A percentile compares a stretch with the other conserved stretches of the same genome.
Conservation (phyloP, 1,284 basidiomycete genomes). For the Stereum hirsutum region DNA sequence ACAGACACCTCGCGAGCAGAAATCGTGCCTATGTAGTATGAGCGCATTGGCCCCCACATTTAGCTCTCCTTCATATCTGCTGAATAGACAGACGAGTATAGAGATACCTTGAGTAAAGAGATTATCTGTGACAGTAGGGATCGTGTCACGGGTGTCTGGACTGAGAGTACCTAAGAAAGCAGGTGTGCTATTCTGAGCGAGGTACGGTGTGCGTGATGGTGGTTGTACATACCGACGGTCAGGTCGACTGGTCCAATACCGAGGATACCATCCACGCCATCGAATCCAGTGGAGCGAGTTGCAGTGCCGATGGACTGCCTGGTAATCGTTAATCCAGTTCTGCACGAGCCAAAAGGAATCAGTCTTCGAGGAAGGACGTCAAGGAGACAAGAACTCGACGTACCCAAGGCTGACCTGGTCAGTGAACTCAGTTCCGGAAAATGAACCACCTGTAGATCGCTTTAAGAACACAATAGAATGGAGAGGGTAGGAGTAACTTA, state of each 20-base stretch:
- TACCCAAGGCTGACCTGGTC: too few species aligned
- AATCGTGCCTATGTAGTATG: too few species aligned
- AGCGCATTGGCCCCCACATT: too few species aligned
- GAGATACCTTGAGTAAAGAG: slow-evolving; percentile 31
- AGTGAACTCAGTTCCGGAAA: slow-evolving; percentile 30
- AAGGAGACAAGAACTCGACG: too few species aligned
- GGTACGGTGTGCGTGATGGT: too few species aligned
- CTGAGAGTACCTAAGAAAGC: slow-evolving; percentile 18
- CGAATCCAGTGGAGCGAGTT: slow-evolving; percentile 25
- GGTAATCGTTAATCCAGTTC: slow-evolving; percentile 20
- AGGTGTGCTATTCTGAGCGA: slow-evolving; percentile 10
- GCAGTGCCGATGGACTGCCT: slow-evolving; percentile 54
- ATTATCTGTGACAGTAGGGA: slow-evolving; percentile 48
- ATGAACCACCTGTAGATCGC: slow-evolving; percentile 31
- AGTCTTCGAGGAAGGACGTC: too few species aligned
- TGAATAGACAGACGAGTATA: too few species aligned
- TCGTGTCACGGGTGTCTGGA: slow-evolving; percentile 14
- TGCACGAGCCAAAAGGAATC: too few species aligned
- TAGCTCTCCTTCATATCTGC: too few species aligned
- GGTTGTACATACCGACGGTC: slow-evolving; percentile 30
- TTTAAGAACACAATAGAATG: slow-evolving; percentile 1
- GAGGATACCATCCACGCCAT: slow-evolving; percentile 42
- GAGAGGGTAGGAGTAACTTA: slow-evolving; percentile 19
- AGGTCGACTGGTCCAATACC: slow-evolving; percentile 44
- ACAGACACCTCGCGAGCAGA: slow-evolving; percentile 29